Conservation (phyloP, 1,284 basidiomycete species). For the Sphaerobolus stellatus region DNA sequence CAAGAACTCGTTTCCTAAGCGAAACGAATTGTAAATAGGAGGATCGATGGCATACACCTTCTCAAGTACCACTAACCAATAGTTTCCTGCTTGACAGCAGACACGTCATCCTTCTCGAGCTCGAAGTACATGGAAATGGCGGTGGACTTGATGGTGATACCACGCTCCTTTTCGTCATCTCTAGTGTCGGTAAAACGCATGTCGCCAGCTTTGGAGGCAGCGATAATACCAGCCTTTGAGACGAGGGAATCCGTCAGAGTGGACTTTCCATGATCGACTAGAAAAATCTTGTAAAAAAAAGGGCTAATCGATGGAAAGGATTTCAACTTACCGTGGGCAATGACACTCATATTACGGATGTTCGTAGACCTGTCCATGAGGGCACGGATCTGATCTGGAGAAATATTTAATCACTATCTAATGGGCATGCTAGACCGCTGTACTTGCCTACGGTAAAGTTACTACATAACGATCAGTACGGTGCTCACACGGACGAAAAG, state of each 20-base stretch:
- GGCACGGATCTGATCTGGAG: constrained; percentile 79
- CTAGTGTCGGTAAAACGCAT: constrained; percentile 98
- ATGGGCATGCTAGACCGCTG: neutral
- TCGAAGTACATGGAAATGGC: constrained; percentile 99
- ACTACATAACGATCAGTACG: constrained; percentile 37
- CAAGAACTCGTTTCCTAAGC: constrained; percentile 83
- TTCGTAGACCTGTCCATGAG: constrained; percentile 92
- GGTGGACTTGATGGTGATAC: constrained; percentile 99
- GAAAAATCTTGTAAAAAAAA: constrained; percentile 11
- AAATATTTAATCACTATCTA: constrained; percentile 15
- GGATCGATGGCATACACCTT: too few relatives aligned
- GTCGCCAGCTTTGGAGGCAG: constrained; percentile 92
- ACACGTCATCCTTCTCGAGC: constrained; percentile 86
- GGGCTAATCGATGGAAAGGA: constrained; percentile 19
- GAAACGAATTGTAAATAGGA: neutral
- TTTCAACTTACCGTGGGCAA: constrained; percentile 85
- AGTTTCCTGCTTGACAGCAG: constrained; percentile 90
- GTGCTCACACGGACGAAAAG: neutral
- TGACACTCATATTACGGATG: constrained; percentile 99
- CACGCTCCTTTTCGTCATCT: constrained; percentile 99
- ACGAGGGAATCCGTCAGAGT: constrained; percentile 99
- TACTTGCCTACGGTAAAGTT: constrained; percentile 86
- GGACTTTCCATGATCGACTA: constrained; percentile 99
- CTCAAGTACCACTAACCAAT: constrained; percentile 56
- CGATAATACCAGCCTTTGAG: constrained; percentile 99